Conservation (phyloP, 2,329 filamentous ascomycete species). For the Penicillium sp. region DNA sequence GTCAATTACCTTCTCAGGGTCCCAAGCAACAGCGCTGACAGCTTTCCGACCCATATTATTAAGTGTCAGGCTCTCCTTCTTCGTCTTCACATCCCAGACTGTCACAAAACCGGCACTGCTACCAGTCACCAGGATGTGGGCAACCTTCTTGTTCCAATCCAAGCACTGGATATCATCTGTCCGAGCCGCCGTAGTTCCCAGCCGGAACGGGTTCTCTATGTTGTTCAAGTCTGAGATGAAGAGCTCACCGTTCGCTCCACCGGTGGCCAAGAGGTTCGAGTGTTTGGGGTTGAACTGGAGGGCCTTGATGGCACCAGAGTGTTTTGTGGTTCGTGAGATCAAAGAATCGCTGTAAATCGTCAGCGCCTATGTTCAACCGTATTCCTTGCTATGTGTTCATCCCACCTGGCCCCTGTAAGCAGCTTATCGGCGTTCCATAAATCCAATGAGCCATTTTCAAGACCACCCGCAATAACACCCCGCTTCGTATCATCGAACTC, state of each 20-base stretch:
- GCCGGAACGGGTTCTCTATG: slow-evolving; percentile 80
- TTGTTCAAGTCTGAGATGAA: slow-evolving; percentile 96
- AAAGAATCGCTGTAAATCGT: slow-evolving; percentile 65
- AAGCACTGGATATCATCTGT: slow-evolving; percentile 95
- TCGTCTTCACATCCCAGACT: slow-evolving; percentile 97
- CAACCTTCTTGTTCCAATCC: slow-evolving; percentile 98
- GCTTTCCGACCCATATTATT: slow-evolving; percentile 89
- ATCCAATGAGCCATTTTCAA: slow-evolving; percentile 92
- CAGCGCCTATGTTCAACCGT: slow-evolving; percentile 15
- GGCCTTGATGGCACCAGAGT: slow-evolving; percentile 89
- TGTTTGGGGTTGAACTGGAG: slow-evolving; percentile 95
- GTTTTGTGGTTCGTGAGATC: slow-evolving; percentile 84
- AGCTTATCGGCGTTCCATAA: slow-evolving; percentile 87
- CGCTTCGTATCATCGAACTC: slow-evolving; percentile 76
- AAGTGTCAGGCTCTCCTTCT: slow-evolving; percentile 93
- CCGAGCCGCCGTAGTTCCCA: slow-evolving; percentile 85
- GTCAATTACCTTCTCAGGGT: slow-evolving; percentile 73
- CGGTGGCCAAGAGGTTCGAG: slow-evolving; percentile 88
- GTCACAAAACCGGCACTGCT: slow-evolving; percentile 93
- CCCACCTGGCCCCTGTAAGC: slow-evolving; percentile 56
- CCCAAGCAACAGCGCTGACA: slow-evolving; percentile 95
- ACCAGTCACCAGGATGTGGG: slow-evolving; percentile 93
- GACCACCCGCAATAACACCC: slow-evolving; percentile 90
- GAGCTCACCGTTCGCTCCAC: slow-evolving; percentile 91
- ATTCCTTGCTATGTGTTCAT: slow-evolving; percentile 1